These are phyloP conservation scores for Hypomyces rosellus DNA, from an alignment of 2,329 filamentous ascomycete species.

Conservation along the genomic window DNA sequence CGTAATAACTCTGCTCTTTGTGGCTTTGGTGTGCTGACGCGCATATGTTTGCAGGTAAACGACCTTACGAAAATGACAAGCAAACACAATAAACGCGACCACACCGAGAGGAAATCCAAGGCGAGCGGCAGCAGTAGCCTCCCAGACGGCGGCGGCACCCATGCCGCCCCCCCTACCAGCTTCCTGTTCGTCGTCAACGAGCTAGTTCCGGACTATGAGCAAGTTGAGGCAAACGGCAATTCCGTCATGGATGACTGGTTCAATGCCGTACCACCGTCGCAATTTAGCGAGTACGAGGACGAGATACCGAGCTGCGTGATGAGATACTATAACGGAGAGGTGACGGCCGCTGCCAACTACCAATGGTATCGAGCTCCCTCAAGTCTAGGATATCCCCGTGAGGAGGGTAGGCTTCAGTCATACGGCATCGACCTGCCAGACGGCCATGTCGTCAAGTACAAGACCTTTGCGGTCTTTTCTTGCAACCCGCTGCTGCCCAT, in stretches of 20 bases:
- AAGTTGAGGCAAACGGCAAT: neutral
- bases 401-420: constrained; percentile 1
- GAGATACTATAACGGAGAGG: constrained; percentile 26
- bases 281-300: constrained; percentile 15
- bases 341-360: constrained; percentile 20
- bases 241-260: constrained; percentile 18
- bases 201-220: constrained; percentile 18
- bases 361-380: constrained; percentile 15
- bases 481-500: constrained; percentile 32
- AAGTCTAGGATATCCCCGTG: neutral
- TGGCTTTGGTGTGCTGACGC: neutral
- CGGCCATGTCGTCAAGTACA: constrained; percentile 14
- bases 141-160: neutral
- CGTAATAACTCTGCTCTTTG: too few species aligned
- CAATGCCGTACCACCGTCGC: constrained; percentile 27
- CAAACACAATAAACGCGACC: neutral
- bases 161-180: constrained; percentile 11
- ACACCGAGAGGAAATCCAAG: constrained; percentile 1
- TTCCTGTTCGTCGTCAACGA: constrained; percentile 37
- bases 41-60: neutral
- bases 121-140: constrained; percentile 1
- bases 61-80: neutral
- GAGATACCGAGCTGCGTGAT: constrained; percentile 30
- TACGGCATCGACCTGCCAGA: neutral
- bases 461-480: constrained; percentile 26